Evolutionary conservation across 2,329 filamentous ascomycete genomes (phyloP).

Genomic region (Amauroascus niger): DNA sequence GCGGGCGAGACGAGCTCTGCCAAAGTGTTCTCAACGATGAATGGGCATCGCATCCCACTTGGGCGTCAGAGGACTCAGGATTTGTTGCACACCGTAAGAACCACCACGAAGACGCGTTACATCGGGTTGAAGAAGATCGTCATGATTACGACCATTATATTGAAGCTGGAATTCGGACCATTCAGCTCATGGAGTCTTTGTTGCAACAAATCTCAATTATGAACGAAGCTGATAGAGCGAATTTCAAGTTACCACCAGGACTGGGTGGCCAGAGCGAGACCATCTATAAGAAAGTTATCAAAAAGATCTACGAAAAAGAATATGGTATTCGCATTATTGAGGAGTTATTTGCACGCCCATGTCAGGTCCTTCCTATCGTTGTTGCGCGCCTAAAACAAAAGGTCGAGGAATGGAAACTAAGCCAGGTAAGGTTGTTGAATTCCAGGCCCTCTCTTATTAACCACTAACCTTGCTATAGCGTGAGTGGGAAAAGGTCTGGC

Average conservation of each 20-base stretch:
- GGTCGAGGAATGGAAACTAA: slow-evolving; percentile 94
- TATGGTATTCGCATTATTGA: slow-evolving; percentile 75
- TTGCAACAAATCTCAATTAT: slow-evolving; percentile 81
- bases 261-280: slow-evolving; percentile 89
- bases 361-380: slow-evolving; percentile 78
- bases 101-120: slow-evolving; percentile 82
- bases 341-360: slow-evolving; percentile 75
- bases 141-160: slow-evolving; percentile 99
- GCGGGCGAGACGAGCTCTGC: slow-evolving; percentile 89
- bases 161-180: slow-evolving; percentile 86
- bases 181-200: slow-evolving; percentile 89
- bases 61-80: slow-evolving; percentile 95
- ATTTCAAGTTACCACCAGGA: slow-evolving; percentile 69
- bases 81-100: slow-evolving; percentile 98
- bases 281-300: slow-evolving; percentile 92
- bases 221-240: slow-evolving; percentile 58
- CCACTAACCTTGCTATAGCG: slow-evolving; percentile 43
- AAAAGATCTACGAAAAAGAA: slow-evolving; percentile 89
- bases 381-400: slow-evolving; percentile 88
- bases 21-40: slow-evolving; percentile 90
- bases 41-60: slow-evolving; percentile 97
- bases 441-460: not conserved
- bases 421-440: slow-evolving; percentile 44
- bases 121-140: slow-evolving; percentile 93
- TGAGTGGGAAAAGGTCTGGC: slow-evolving; percentile 99